Conservation (phyloP, 176 grass and related monocot species). For the Eremochloa ophiuroides region DNA sequence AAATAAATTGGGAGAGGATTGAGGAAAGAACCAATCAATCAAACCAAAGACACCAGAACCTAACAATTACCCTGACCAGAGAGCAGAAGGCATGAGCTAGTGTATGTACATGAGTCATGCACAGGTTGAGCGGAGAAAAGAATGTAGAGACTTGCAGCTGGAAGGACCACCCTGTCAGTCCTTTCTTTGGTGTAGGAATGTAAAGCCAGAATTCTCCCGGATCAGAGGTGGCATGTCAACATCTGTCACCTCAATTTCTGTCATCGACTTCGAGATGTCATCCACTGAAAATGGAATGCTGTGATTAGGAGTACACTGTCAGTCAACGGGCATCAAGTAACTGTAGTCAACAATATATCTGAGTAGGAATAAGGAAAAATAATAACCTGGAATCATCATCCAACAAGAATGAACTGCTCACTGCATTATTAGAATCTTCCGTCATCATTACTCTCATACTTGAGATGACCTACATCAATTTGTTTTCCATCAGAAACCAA, state of each 20-base stretch:
- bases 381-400: slow-evolving; percentile 98
- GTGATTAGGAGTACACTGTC: slow-evolving; percentile 31
- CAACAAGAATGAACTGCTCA: slow-evolving; percentile 85
- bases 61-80: slow-evolving; percentile 36
- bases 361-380: slow-evolving; percentile 14
- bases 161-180: slow-evolving; percentile 35
- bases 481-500: slow-evolving; percentile 1
- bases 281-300: slow-evolving; percentile 93
- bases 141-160: not conserved
- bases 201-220: slow-evolving; percentile 68
- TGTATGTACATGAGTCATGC: slow-evolving; percentile 78
- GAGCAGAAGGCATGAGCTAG: slow-evolving; percentile 26
- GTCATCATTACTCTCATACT: slow-evolving; percentile 98
- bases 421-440: slow-evolving; percentile 82
- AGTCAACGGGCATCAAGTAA: not conserved
- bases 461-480: slow-evolving; percentile 70
- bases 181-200: slow-evolving; percentile 86
- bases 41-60: slow-evolving; percentile 38
- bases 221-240: slow-evolving; percentile 69
- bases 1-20: slow-evolving; percentile 8
- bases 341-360: not conserved
- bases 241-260: slow-evolving; percentile 75
- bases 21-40: slow-evolving; percentile 66
- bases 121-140: slow-evolving; percentile 34
- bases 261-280: slow-evolving; percentile 88